Percentiles rank a stretch among this genome's conserved stretches.
These are phyloP conservation scores for Tolypocladium ovalisporum DNA, from an alignment of 2,329 filamentous ascomycete genomes.

Conservation along the genomic window DNA sequence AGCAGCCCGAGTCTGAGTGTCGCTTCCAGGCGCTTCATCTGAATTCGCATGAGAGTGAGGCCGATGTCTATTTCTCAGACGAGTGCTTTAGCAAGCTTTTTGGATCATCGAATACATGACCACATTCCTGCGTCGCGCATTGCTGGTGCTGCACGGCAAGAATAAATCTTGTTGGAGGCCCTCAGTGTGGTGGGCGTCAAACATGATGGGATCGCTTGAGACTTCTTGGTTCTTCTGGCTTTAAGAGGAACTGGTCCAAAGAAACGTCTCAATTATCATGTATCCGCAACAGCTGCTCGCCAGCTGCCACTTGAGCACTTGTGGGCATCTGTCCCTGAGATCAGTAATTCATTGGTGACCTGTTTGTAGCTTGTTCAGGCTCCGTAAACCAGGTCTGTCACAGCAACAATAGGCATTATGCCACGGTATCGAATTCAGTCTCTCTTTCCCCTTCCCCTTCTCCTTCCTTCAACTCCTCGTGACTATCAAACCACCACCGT, in stretches of 20 bases:
- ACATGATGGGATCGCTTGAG: not conserved
- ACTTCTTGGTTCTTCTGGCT: not conserved
- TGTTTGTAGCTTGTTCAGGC: not conserved
- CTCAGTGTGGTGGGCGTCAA: not conserved
- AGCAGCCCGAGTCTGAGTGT: not conserved
- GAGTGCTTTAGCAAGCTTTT: too few species aligned
- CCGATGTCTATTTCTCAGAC: too few species aligned
- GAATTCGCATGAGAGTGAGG: too few species aligned
- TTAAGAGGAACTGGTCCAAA: not conserved
- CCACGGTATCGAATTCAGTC: not conserved
- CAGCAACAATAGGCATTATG: too few species aligned
- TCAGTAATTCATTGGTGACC: not conserved
- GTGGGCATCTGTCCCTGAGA: not conserved
- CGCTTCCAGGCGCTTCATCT: too few species aligned
- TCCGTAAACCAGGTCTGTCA: not conserved
- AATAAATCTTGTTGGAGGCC: too few species aligned
- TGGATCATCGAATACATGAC: too few species aligned
- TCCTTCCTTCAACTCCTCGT: not conserved
- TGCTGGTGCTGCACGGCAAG: too few species aligned
- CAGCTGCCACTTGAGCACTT: not conserved
- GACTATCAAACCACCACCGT: not conserved
- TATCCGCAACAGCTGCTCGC: not conserved
- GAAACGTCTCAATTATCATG: not conserved
- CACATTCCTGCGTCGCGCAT: too few species aligned
- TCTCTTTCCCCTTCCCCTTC: not conserved